Evolutionary conservation across 495 filamentous ascomycete species (phyloP).

Genomic region (Aspergillus leporis): DNA sequence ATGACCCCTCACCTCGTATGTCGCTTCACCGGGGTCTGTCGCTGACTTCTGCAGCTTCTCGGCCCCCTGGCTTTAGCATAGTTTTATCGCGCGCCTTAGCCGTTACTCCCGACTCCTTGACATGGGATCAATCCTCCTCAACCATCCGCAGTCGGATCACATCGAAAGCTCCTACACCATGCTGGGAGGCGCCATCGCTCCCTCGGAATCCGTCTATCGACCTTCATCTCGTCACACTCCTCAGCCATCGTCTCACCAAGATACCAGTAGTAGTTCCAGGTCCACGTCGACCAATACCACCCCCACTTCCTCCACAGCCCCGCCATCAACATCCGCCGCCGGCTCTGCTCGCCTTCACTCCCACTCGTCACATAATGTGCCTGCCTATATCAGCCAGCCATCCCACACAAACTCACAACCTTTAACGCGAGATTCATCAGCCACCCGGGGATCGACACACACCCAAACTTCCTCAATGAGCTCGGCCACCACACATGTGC

Average conservation of each 20-base stretch:
- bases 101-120: conserved; percentile 19
- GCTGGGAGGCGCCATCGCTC: conserved; percentile 49
- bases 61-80: conserved; percentile 13
- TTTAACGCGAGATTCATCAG: conserved; percentile 28
- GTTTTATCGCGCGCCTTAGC: conserved; percentile 8
- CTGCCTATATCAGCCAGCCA: conserved; percentile 39
- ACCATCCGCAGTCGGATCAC: conserved; percentile 49
- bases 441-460: conserved; percentile 30
- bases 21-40: conserved; percentile 7
- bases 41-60: conserved; percentile 17
- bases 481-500: conserved; percentile 27
- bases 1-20: conserved; percentile 20
- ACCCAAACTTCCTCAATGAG: conserved; percentile 33
- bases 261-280: conserved; percentile 33
- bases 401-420: conserved; percentile 31
- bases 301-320: conserved; percentile 43
- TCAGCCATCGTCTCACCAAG: conserved; percentile 27
- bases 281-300: conserved; percentile 39
- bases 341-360: conserved; percentile 39
- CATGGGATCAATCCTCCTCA: conserved; percentile 50
- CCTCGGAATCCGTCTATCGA: conserved; percentile 41
- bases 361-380: conserved; percentile 38
- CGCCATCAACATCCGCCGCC: conserved; percentile 37
- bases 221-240: conserved; percentile 24
- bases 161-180: conserved; percentile 47